These are phyloP conservation scores for Cordyceps tenuipes DNA, from an alignment of 2,329 filamentous ascomycete genomes.

Conservation along the genomic window DNA sequence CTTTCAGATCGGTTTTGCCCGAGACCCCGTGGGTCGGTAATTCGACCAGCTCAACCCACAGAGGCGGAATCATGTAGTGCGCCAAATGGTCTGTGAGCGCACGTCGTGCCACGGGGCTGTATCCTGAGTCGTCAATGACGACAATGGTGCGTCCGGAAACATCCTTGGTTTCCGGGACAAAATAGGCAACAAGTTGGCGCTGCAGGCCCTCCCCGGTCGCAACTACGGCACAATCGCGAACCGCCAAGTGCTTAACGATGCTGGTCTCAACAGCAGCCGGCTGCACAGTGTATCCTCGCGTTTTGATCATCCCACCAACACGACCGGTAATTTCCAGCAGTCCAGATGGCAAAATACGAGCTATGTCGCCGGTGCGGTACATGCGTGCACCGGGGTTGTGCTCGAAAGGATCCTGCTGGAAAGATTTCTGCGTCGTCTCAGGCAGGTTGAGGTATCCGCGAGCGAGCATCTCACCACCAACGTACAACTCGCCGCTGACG, in stretches of 20 bases:
- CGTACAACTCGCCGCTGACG: slow-evolving; percentile 61
- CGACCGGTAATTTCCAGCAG: slow-evolving; percentile 68
- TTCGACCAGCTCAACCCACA: slow-evolving; percentile 66
- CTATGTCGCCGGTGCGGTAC: slow-evolving; percentile 68
- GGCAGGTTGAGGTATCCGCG: slow-evolving; percentile 73
- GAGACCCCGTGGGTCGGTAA: slow-evolving; percentile 72
- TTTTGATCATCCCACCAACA: slow-evolving; percentile 73
- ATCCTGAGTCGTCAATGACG: slow-evolving; percentile 61
- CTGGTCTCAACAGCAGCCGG: slow-evolving; percentile 68
- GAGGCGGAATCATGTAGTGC: slow-evolving; percentile 73
- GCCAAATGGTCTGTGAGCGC: slow-evolving; percentile 59
- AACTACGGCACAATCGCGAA: slow-evolving; percentile 62
- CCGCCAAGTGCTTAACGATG: slow-evolving; percentile 60
- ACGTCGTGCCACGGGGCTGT: slow-evolving; percentile 60
- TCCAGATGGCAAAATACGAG: slow-evolving; percentile 57
- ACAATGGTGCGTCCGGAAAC: slow-evolving; percentile 50
- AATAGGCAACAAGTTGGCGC: slow-evolving; percentile 66
- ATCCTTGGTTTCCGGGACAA: slow-evolving; percentile 58
- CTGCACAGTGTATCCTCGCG: slow-evolving; percentile 70
- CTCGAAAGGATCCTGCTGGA: slow-evolving; percentile 58
- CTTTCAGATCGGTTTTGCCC: slow-evolving; percentile 68
- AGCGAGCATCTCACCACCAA: slow-evolving; percentile 66
- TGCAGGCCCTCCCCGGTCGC: slow-evolving; percentile 71
- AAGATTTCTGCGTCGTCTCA: slow-evolving; percentile 66
- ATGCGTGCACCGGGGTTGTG: slow-evolving; percentile 53